Conservation (phyloP, 2,329 filamentous ascomycete species). For the Neurospora sp. region DNA sequence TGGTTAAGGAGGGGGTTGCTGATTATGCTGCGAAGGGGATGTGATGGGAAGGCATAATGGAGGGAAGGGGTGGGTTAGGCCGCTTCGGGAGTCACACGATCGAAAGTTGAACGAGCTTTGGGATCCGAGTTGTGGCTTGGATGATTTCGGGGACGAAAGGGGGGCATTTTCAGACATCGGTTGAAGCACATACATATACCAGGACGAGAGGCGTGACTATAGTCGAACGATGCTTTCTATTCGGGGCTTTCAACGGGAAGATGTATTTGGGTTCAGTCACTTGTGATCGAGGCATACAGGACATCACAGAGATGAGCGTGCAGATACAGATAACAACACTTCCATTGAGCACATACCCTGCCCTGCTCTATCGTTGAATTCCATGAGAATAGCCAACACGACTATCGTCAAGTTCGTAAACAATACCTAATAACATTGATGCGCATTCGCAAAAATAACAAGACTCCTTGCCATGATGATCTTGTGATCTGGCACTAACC, state of each 20-base stretch:
- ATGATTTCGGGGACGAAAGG: not conserved
- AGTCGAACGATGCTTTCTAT: not conserved
- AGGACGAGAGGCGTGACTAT: not conserved
- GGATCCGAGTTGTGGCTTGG: not conserved
- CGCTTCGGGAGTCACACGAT: not conserved
- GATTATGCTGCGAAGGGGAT: too few species aligned
- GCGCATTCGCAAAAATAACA: not conserved
- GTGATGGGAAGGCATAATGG: not conserved
- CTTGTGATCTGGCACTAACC: not conserved
- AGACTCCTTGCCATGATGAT: not conserved
- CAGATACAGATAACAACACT: not conserved
- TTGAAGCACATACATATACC: not conserved
- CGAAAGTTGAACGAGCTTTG: not conserved
- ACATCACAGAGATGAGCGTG: not conserved
- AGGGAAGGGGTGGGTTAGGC: not conserved
- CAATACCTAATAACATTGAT: not conserved
- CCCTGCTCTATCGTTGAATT: not conserved
- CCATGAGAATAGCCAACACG: not conserved
- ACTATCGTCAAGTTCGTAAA: not conserved
- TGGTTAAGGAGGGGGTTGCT: constrained; percentile 26
- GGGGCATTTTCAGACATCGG: not conserved
- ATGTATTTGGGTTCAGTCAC: not conserved
- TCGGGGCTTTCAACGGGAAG: not conserved
- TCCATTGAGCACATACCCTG: not conserved
- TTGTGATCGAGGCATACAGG: not conserved